Evolutionary conservation across 2,329 filamentous ascomycete species (phyloP), one percentile per base, ranked within the genome.

Genomic region (Xylaria hypoxylon): DNA sequence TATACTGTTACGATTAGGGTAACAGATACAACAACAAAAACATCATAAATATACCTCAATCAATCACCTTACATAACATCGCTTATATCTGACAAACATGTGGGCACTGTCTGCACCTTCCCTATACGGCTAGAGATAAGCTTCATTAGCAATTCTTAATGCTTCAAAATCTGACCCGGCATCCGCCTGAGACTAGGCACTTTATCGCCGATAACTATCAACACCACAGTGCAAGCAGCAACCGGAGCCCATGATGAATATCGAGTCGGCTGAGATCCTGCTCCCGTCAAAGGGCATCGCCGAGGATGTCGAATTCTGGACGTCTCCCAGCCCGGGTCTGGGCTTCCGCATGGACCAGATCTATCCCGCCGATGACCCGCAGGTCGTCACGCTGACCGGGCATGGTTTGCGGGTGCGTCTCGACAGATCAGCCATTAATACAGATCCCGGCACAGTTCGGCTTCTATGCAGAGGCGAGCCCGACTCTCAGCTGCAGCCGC

Each of bases 281-380:
- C 65, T 70, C 48, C 62, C 68, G n/a, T 70, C 68, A 1, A 68
- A 67, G 56, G 68, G 62, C 40, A 68, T 70, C 50, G 66, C 68
- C 44, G 59, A 68, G 40, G 68, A 70, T 61, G 60, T 70, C 33
- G 65, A 66, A 35, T 70, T 70, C 63, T 70, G 68, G 68, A 70
- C 68, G 31, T 68, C 68, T 48, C 5, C 62, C 15, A 35, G 8
- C 38, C 52, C 13, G 17, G 68, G 68, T n/a, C 55, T 70, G 13
- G 68, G 66, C 44, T 70, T 70, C 53, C 68, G 68, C 52, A 66
- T 70, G 68, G 64, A 62, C 47, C 59, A 64, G 59, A 70, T 70
- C 59, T 70, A 68, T 42, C 68, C 68, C 35, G 68, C 68, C 65
- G 68, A 70, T 42, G 66, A 70, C 40, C 68, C 68, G 56, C 68